Percentiles rank a stretch among this genome's conserved stretches.
phyloP scores from a whole-genome alignment of 352 stramenopile species.

The Phytophthora hybrid region DNA sequence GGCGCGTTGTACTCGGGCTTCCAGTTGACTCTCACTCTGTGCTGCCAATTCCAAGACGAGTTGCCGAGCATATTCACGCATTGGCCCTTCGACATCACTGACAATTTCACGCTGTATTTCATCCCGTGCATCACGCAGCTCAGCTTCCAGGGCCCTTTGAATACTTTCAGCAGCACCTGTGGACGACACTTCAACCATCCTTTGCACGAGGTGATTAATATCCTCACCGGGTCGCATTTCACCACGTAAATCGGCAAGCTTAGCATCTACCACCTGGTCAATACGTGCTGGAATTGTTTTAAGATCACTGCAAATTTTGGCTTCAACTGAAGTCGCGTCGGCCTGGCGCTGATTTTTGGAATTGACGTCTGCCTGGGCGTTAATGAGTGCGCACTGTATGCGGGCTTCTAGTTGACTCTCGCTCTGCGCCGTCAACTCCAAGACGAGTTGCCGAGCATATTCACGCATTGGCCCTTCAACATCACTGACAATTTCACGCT shows the following conservation, averaged over 20 bases:
- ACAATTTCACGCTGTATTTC: slow-evolving; percentile 14
- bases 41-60: not conserved
- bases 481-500: slow-evolving; percentile 10
- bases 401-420: slow-evolving; percentile 12
- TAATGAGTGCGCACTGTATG: slow-evolving; percentile 5
- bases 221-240: not conserved
- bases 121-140: slow-evolving; percentile 5
- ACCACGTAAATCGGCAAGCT: too few species aligned
- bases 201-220: too few species aligned
- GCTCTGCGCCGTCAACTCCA: slow-evolving; percentile 7
- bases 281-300: too few species aligned
- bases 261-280: too few species aligned
- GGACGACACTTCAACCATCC: not conserved
- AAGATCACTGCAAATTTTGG: too few species aligned
- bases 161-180: slow-evolving; percentile 5
- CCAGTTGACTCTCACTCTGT: not conserved
- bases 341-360: too few species aligned
- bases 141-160: not conserved
- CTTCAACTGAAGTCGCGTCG: too few species aligned
- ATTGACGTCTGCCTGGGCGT: slow-evolving; percentile 5
- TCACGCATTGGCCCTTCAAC: not conserved
- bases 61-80: not conserved
- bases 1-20: not conserved
- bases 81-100: slow-evolving; percentile 4
- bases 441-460: slow-evolving; percentile 10